A percentile compares a stretch with the other conserved stretches of the same genome.
Evolutionary conservation across 371 early-diverging fungal species (phyloP).

Genomic region (Synchytrium microbalum): DNA sequence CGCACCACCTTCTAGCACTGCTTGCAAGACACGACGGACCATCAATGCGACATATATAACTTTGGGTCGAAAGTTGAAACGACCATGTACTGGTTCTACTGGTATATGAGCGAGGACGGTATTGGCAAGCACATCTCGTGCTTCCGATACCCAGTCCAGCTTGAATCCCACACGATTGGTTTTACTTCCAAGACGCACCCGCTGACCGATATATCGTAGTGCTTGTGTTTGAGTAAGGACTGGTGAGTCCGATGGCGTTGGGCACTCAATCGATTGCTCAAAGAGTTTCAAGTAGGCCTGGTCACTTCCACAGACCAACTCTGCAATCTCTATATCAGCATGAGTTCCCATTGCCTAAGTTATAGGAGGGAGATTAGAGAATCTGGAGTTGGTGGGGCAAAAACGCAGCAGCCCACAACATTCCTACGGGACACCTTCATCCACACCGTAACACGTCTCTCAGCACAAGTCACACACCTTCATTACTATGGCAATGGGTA

Average conservation of each 20-base stretch:
- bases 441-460: no score
- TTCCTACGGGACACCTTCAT: no score
- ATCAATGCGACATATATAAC: conserved; percentile 94
- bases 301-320: conserved; percentile 86
- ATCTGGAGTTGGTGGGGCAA: not conserved
- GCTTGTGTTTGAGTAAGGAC: conserved; percentile 89
- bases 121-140: conserved; percentile 81
- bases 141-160: conserved; percentile 69
- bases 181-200: conserved; percentile 34
- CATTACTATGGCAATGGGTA: conserved; percentile 62
- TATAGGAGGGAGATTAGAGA: no score
- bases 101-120: conserved; percentile 95
- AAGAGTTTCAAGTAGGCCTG: conserved; percentile 75
- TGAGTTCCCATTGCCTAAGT: conserved; percentile 86
- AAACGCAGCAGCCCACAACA: no score
- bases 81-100: conserved; percentile 53
- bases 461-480: no score
- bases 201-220: conserved; percentile 80
- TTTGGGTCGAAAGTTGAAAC: conserved; percentile 87
- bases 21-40: conserved; percentile 93
- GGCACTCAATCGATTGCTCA: conserved; percentile 86
- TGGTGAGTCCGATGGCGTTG: conserved; percentile 45
- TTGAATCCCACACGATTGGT: conserved; percentile 25
- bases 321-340: conserved; percentile 93
- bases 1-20: conserved; percentile 68